phyloP scores from a whole-genome alignment of 768 basidiomycete genomes.

The Asterophora lycoperdoides region DNA sequence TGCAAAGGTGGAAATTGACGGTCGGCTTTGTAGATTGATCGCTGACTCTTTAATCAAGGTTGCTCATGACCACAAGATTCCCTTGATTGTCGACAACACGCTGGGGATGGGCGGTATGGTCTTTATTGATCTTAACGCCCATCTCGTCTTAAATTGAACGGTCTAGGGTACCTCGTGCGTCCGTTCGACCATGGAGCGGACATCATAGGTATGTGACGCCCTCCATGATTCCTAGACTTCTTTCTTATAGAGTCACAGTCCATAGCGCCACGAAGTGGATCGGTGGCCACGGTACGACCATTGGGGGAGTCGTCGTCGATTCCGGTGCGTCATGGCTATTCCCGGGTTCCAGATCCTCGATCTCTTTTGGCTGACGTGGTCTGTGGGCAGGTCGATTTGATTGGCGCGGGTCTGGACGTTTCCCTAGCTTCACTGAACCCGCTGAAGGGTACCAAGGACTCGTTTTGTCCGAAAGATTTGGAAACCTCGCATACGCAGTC shows the following conservation, averaged over 20 bases:
- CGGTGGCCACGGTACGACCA: constrained; percentile 77
- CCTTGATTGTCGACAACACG: constrained; percentile 79
- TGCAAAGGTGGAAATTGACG: constrained; percentile 44
- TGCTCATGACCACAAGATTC: constrained; percentile 69
- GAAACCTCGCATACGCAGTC: constrained; percentile 56
- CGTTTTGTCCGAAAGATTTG: constrained; percentile 63
- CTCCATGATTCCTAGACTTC: background rate
- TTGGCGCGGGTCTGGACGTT: constrained; percentile 62
- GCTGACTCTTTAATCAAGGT: constrained; percentile 34
- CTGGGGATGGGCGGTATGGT: constrained; percentile 63
- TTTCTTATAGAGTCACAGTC: constrained; percentile 29
- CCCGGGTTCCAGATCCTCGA: too few relatives aligned
- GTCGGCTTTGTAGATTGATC: background rate
- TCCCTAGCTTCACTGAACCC: constrained; percentile 72
- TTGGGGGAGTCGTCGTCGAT: background rate
- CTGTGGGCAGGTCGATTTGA: constrained; percentile 57
- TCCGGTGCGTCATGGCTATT: too few relatives aligned
- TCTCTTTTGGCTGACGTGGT: too few relatives aligned
- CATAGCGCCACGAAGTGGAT: constrained; percentile 87
- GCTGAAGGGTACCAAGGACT: constrained; percentile 75
- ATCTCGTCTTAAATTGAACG: constrained; percentile 13
- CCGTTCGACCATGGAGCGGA: constrained; percentile 77
- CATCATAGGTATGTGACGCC: constrained; percentile 46
- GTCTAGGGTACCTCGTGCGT: constrained; percentile 52
- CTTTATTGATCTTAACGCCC: background rate